A percentile compares a stretch with the other conserved stretches of the same genome.
Conservation (phyloP, 2,329 filamentous ascomycete genomes). For the Penicillium oxalicum region DNA sequence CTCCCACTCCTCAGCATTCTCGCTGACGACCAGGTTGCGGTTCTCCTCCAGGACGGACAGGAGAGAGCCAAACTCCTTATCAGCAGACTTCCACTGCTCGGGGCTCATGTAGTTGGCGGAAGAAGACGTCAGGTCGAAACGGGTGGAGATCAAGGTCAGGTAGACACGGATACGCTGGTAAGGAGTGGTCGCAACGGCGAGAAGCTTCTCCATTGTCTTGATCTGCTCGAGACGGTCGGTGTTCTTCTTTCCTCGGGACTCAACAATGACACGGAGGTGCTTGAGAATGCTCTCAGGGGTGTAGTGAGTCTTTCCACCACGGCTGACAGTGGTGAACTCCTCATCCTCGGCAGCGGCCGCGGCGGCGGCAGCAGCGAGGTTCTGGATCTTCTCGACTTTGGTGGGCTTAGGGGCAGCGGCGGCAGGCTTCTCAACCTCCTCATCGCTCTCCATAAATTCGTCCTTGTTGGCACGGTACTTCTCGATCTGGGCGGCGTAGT, state of each 20-base stretch:
- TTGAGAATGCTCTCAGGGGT: constrained; percentile 98
- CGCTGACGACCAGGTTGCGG: constrained; percentile 75
- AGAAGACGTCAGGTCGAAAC: constrained; percentile 83
- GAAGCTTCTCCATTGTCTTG: constrained; percentile 91
- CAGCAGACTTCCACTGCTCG: constrained; percentile 94
- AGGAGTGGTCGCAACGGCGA: constrained; percentile 79
- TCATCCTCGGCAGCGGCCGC: constrained; percentile 62
- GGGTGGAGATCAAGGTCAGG: constrained; percentile 81
- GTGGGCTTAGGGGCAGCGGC: constrained; percentile 48
- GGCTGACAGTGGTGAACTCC: constrained; percentile 82
- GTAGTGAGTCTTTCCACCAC: constrained; percentile 83
- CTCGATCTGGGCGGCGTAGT: constrained; percentile 81
- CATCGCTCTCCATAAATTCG: constrained; percentile 77
- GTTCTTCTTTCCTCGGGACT: constrained; percentile 98
- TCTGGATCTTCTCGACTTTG: constrained; percentile 34
- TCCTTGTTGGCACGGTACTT: constrained; percentile 81
- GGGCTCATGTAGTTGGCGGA: constrained; percentile 75
- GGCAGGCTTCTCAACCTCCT: constrained; percentile 56
- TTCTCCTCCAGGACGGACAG: constrained; percentile 73
- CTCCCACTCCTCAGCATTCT: constrained; percentile 96
- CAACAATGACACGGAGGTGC: constrained; percentile 85
- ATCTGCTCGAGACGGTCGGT: constrained; percentile 94
- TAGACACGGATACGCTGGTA: constrained; percentile 94
- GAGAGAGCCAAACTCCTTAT: constrained; percentile 75
- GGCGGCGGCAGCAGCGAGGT: constrained; percentile 43